Evolutionary conservation across 495 filamentous ascomycete species (phyloP), one percentile per base, ranked within the genome.

Genomic region (Lentithecium fluviatile): DNA sequence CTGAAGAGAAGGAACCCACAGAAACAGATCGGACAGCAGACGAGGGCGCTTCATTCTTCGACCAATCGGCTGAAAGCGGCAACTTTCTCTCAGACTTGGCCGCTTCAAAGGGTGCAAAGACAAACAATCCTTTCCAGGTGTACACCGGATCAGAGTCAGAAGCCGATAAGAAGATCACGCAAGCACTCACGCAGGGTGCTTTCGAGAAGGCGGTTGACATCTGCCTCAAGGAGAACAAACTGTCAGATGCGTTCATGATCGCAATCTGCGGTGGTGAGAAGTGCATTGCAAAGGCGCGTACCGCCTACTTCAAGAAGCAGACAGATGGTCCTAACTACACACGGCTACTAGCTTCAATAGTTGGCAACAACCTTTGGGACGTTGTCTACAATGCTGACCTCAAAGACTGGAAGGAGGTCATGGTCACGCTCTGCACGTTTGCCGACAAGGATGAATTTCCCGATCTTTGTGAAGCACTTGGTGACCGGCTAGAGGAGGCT

Each of bases 311-410:
- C 62, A 87, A 87, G 21, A 85, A 90, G 67, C 91, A 90, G 69
- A 77, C 82, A 6, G 83, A 85, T 58, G 87, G 85, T 21, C 92
- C 94, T 12, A 99, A 93, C 73, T 99, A 99, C 71, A 77, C 97
- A 45, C 85, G 94, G 37, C 78, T 99, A 37, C 79, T 99, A 51
- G 89, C 89, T 56, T 96, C 93, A 24, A 87, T 97, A 43, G 90
- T 94, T 52, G 89, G 89, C 49, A 97, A 97, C 78, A 97, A 99
- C 70, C 78, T 99, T 7, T 97, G 95, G 94, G 94, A 99, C 77
- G 82, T 97, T 45, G 94, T 97, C 8, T 87, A 97, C 74, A 97
- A 99, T 68, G 95, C 94, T 0, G 89, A 96, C 68, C 74, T 97
- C 45, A 78, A 80, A 40, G 88, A 93, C 74, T 99, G 94, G 94